Conservation (phyloP, 2,329 filamentous ascomycete genomes). For the Trichophyton rubrum region DNA sequence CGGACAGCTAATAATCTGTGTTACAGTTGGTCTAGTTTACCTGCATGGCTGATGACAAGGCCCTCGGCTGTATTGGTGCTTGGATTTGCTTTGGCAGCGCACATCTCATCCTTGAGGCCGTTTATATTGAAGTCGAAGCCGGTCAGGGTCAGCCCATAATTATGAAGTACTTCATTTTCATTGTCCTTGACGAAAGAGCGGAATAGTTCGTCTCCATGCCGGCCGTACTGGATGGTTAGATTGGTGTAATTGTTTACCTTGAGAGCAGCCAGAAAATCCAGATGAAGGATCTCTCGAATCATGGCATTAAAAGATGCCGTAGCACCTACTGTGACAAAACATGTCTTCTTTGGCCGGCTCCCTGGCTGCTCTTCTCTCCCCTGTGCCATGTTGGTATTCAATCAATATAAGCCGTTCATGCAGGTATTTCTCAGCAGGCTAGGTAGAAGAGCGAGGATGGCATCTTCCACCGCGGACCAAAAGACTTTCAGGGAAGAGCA, state of each 20-base stretch:
- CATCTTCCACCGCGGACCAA: not conserved
- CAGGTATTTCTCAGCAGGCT: not conserved
- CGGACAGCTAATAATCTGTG: too few relatives aligned
- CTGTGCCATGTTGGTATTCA: not conserved
- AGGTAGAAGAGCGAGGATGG: not conserved
- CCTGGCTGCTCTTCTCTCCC: conserved; percentile 6
- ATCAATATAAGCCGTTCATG: not conserved
- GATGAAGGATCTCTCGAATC: conserved; percentile 51
- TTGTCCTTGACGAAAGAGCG: conserved; percentile 24
- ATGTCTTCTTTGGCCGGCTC: conserved; percentile 32
- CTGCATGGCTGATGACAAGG: conserved; percentile 77
- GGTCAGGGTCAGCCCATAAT: conserved; percentile 39
- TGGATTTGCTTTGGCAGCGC: conserved; percentile 36
- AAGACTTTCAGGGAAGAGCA: not conserved
- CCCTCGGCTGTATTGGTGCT: conserved; percentile 41
- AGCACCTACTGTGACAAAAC: conserved; percentile 84
- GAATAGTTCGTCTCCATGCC: conserved; percentile 47
- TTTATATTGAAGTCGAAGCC: conserved; percentile 55
- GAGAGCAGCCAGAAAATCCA: conserved; percentile 52
- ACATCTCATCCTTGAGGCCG: conserved; percentile 50
- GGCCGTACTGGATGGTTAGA: conserved; percentile 70
- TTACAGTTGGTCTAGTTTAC: conserved; percentile 37
- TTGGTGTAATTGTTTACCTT: conserved; percentile 51
- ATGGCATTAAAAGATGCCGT: conserved; percentile 72
- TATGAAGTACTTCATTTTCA: conserved; percentile 16